phyloP scores from a whole-genome alignment of 2,329 filamentous ascomycete genomes.

The Fusarium sp. region DNA sequence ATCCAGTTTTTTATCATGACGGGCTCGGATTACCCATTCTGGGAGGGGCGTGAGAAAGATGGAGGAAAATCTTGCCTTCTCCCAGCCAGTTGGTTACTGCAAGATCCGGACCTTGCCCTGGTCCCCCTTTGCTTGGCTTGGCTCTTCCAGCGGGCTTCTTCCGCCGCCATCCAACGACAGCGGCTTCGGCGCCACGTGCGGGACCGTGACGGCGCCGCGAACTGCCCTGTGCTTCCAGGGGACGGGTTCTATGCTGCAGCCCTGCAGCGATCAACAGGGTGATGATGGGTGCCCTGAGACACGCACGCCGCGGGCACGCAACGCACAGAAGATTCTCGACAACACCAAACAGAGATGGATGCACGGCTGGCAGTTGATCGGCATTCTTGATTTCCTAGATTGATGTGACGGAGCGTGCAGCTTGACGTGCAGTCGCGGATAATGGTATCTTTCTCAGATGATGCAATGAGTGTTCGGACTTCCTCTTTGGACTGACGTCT shows the following conservation, averaged over 20 bases:
- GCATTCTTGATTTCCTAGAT: constrained; percentile 19
- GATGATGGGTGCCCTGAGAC: constrained; percentile 9
- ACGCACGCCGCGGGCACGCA: background rate
- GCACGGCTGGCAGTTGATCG: constrained; percentile 40
- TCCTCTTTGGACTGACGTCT: background rate
- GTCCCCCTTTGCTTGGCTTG: background rate
- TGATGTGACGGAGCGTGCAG: constrained; percentile 18
- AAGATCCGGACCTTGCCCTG: constrained; percentile 21
- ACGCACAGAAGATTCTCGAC: constrained; percentile 10
- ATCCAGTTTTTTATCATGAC: constrained; percentile 24
- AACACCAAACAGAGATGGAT: constrained; percentile 20
- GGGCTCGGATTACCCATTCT: constrained; percentile 38
- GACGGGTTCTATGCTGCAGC: constrained; percentile 20
- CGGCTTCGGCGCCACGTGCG: constrained; percentile 36
- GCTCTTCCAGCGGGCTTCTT: constrained; percentile 22
- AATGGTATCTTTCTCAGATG: constrained; percentile 4
- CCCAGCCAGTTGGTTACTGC: constrained; percentile 29
- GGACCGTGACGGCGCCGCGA: constrained; percentile 9
- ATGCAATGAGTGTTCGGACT: background rate
- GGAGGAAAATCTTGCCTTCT: constrained; percentile 13
- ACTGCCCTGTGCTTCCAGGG: constrained; percentile 39
- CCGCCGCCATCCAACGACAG: constrained; percentile 25
- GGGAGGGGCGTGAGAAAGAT: constrained; percentile 19
- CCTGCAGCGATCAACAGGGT: constrained; percentile 37
- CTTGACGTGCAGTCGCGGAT: constrained; percentile 35